A percentile compares a stretch with the other conserved stretches of the same genome.
Conservation (phyloP, 305 asterid genomes). For the Striga hermonthica region DNA sequence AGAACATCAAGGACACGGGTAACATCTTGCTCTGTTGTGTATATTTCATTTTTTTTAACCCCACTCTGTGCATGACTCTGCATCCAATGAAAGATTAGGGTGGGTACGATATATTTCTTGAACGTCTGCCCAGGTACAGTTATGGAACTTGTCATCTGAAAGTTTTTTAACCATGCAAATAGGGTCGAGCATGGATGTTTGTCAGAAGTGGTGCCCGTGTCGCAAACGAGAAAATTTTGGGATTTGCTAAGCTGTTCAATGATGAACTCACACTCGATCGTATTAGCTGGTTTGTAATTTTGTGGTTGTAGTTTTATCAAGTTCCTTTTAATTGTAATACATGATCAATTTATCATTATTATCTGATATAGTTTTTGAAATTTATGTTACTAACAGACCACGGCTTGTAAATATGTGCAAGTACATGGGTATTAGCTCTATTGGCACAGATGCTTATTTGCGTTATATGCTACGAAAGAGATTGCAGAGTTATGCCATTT, state of each 20-base stretch:
- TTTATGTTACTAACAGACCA: constrained; percentile 49
- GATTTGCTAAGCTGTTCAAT: constrained; percentile 85
- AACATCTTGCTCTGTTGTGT: too few species aligned
- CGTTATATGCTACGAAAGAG: constrained; percentile 81
- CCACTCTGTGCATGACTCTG: too few species aligned
- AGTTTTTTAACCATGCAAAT: too few species aligned
- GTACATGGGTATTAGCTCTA: constrained; percentile 79
- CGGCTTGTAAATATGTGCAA: constrained; percentile 91
- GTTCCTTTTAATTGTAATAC: constrained; percentile 22
- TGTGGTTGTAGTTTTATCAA: constrained; percentile 12
- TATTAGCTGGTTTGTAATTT: constrained; percentile 61
- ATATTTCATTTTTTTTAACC: too few species aligned
- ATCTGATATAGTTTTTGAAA: constrained; percentile 17
- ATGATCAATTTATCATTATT: constrained; percentile 6
- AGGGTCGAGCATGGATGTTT: too few species aligned
- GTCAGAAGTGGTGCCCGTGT: constrained; percentile 80
- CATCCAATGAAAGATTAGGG: too few species aligned
- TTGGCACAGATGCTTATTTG: constrained; percentile 81
- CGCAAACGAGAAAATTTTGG: constrained; percentile 75
- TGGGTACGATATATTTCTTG: too few species aligned
- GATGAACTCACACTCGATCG: constrained; percentile 90
- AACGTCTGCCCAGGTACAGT: too few species aligned
- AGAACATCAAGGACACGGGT: too few species aligned
- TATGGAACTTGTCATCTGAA: too few species aligned
- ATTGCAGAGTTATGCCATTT: constrained; percentile 55